Conservation (phyloP, 495 filamentous ascomycete species). For the Podospora conica region DNA sequence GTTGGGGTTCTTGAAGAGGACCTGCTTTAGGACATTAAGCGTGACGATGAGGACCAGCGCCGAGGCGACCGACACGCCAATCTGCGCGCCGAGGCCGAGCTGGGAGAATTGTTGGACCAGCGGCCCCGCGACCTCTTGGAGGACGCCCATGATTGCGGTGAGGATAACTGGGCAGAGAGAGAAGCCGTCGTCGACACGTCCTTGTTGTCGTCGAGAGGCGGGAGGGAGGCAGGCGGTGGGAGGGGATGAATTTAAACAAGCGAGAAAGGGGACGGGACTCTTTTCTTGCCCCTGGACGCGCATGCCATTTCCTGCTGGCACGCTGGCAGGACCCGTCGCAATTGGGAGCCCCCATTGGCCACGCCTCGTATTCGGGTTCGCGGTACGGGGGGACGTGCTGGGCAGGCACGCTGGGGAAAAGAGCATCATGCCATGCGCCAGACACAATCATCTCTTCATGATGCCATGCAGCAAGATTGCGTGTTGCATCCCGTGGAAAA, state of each 20-base stretch:
- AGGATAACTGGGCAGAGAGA: neutral
- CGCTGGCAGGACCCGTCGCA: neutral
- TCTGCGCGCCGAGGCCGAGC: slow-evolving; percentile 41
- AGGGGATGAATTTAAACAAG: neutral
- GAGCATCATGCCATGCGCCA: slow-evolving; percentile 18
- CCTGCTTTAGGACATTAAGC: slow-evolving; percentile 61
- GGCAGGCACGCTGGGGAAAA: neutral
- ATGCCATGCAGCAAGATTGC: slow-evolving; percentile 6
- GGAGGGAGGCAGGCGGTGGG: neutral
- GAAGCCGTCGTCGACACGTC: neutral
- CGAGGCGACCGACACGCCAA: slow-evolving; percentile 35
- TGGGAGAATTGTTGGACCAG: slow-evolving; percentile 37
- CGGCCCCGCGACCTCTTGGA: slow-evolving; percentile 43
- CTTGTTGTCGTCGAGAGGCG: neutral
- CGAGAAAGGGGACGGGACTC: neutral
- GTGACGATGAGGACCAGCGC: slow-evolving; percentile 51
- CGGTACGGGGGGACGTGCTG: slow-evolving; percentile 4
- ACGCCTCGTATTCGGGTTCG: slow-evolving; percentile 30
- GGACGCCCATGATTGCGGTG: slow-evolving; percentile 41
- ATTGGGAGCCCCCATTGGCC: slow-evolving; percentile 9
- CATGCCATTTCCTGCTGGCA: neutral
- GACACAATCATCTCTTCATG: slow-evolving; percentile 8
- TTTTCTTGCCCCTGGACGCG: slow-evolving; percentile 8
- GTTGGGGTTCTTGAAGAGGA: slow-evolving; percentile 63
- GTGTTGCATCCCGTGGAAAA: neutral